phyloP scores from a whole-genome alignment of 129 eudicot genomes.

The Saussurea involucrata region DNA sequence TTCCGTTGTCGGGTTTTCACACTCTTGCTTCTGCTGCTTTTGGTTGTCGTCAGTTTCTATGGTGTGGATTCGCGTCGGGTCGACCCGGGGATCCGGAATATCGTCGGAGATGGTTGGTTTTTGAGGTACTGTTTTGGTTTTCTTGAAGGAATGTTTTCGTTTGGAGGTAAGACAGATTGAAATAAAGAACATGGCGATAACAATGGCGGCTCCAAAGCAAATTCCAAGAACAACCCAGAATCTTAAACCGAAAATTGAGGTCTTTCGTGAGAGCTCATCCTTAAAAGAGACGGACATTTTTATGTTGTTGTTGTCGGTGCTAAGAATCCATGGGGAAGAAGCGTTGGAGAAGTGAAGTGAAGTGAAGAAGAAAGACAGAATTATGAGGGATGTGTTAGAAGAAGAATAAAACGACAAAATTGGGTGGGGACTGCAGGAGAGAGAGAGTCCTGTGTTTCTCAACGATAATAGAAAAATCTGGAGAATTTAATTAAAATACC shows the following conservation, averaged over 20 bases:
- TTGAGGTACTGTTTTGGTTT: conserved; percentile 20
- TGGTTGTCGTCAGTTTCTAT: conserved; percentile 2
- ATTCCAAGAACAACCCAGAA: conserved; percentile 79
- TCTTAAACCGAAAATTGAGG: conserved; percentile 75
- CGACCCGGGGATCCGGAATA: conserved; percentile 49
- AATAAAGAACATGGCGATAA: conserved; percentile 48
- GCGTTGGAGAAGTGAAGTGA: neutral
- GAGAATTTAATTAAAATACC: no score
- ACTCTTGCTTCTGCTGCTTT: neutral
- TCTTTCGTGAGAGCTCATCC: conserved; percentile 50
- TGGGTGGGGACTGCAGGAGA: conserved; percentile 8
- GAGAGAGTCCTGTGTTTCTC: conserved; percentile 4
- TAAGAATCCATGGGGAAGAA: conserved; percentile 2
- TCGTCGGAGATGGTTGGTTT: conserved; percentile 64
- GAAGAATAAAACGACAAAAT: conserved; percentile 20
- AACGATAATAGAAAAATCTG: conserved; percentile 18
- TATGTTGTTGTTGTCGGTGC: conserved; percentile 12
- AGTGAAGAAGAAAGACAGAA: neutral
- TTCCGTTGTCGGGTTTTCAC: conserved; percentile 18
- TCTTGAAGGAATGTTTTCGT: conserved; percentile 17
- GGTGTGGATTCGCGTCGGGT: conserved; percentile 31
- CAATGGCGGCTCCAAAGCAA: conserved; percentile 66
- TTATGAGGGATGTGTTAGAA: neutral
- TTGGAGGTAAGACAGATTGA: conserved; percentile 70
- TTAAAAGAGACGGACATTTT: conserved; percentile 40